These are phyloP conservation scores for Colletotrichum nymphaeae DNA, from an alignment of 2,329 filamentous ascomycete genomes.

Conservation along the genomic window DNA sequence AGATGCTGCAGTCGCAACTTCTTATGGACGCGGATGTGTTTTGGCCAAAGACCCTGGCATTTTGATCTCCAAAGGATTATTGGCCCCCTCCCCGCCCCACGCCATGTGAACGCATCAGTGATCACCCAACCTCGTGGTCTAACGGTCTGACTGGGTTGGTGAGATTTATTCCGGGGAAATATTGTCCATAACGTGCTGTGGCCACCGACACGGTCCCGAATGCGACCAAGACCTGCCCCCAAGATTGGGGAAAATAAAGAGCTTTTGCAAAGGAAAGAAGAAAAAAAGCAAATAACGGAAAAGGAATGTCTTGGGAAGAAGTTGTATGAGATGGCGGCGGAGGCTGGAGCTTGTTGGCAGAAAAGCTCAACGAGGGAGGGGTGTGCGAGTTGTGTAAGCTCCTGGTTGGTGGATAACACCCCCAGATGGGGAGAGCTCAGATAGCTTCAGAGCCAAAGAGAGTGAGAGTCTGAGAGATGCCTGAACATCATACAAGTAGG, in stretches of 20 bases:
- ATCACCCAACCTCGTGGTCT: neutral
- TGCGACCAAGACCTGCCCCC: neutral
- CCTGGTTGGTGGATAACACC: slow-evolving; percentile 1
- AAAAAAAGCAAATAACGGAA: neutral
- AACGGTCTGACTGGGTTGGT: slow-evolving; percentile 2
- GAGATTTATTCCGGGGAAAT: neutral
- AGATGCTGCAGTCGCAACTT: slow-evolving; percentile 13
- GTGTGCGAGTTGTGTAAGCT: neutral
- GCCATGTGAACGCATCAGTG: neutral
- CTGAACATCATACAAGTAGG: neutral
- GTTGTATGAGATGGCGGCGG: neutral
- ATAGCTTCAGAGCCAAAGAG: neutral
- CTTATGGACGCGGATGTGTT: neutral
- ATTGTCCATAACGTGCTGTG: neutral
- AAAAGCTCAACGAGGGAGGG: neutral
- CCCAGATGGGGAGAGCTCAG: neutral
- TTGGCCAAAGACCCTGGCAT: neutral
- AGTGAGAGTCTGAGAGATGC: neutral
- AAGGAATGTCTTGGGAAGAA: neutral
- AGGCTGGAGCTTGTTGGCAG: neutral
- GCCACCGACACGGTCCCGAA: neutral
- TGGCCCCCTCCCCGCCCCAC: neutral
- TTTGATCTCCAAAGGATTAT: no score
- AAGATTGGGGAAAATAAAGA: slow-evolving; percentile 9
- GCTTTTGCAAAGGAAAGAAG: no score